Evolutionary conservation across 2,329 filamentous ascomycete species (phyloP), one percentile per base, ranked within the genome.

Genomic region (Clarireedia sp.): DNA sequence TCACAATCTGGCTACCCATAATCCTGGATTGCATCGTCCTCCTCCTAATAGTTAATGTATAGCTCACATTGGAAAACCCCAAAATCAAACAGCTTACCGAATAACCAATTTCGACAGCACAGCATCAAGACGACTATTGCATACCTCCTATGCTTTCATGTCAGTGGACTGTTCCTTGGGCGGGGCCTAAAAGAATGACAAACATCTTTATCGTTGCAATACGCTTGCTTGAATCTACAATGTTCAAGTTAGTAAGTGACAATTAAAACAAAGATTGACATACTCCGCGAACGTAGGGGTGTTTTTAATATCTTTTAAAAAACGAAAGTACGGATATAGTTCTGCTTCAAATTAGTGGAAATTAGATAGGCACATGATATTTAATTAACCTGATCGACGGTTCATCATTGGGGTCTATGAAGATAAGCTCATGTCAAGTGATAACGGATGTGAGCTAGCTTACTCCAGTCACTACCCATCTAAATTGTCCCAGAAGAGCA

Each of bases 391-490:
- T 44, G 8, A 19, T 33, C 38, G 49, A 14, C 17, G 9, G 17
- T 51, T 51, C 49, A 51, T 51, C 38, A 51, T 51, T 14, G 49
- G 38, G 14, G 49, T 51, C 49, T 51, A 24, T 44, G 3, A 29
- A 44, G 7, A 17, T 51, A 21, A 51, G 49, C 29, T 51, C 21
- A 4, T 26, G 41, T 33, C 14, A 29, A 29, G 5, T 33, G 9
- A 26, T n/a, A 14, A 29, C 16, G 5, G 38, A 29, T 26, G 21
- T 23, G 12, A 7, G 17, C 12, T 29, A 14, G 17, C 49, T 51
- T 51, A 51, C 49, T 9, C 38, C 38, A 1, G 38, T 51, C 49
- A 51, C 14, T 16, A 23, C n/a, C 49, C 49, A 51, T 3, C 49
- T 23, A n/a, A 36, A 12, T 21, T 36, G 14, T 16, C 49, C 49